A percentile compares a stretch with the other conserved stretches of the same genome.
These are phyloP conservation scores for Oidium heveae DNA, from an alignment of 2,329 filamentous ascomycete species.

Conservation along the genomic window DNA sequence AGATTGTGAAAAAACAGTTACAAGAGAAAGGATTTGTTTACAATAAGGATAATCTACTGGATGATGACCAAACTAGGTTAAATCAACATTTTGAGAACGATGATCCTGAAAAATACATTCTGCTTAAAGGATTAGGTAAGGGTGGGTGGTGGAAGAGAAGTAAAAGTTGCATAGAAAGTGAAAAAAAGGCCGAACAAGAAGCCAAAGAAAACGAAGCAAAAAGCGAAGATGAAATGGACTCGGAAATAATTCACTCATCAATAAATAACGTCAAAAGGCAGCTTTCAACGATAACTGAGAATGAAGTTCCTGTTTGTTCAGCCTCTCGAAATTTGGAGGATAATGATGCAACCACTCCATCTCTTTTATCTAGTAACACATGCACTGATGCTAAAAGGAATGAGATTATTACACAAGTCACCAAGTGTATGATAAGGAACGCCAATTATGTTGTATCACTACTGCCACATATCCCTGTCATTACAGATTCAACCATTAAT, in stretches of 20 bases:
- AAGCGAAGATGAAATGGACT: not conserved
- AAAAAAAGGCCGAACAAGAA: not conserved
- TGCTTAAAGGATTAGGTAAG: not conserved
- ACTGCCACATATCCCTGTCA: too few species aligned
- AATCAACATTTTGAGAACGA: not conserved
- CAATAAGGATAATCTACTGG: slow-evolving; percentile 3
- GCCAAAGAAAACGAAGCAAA: not conserved
- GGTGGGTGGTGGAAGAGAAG: not conserved
- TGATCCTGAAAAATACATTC: too few species aligned
- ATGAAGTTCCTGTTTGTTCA: not conserved
- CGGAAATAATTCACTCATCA: not conserved
- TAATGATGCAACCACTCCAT: too few species aligned
- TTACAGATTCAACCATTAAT: too few species aligned
- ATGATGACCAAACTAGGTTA: not conserved
- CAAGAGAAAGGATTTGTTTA: slow-evolving; percentile 5
- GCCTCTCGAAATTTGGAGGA: not conserved
- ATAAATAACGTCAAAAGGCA: not conserved
- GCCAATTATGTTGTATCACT: not conserved
- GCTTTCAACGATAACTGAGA: too few species aligned
- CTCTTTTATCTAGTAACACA: not conserved
- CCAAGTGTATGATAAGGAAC: not conserved
- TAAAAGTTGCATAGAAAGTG: not conserved
- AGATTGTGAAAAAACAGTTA: slow-evolving; percentile 5
- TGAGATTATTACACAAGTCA: not conserved
- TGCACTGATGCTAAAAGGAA: not conserved